These are phyloP conservation scores for Ophiostoma sp. DNA, from an alignment of 2,329 filamentous ascomycete genomes.

Conservation along the genomic window DNA sequence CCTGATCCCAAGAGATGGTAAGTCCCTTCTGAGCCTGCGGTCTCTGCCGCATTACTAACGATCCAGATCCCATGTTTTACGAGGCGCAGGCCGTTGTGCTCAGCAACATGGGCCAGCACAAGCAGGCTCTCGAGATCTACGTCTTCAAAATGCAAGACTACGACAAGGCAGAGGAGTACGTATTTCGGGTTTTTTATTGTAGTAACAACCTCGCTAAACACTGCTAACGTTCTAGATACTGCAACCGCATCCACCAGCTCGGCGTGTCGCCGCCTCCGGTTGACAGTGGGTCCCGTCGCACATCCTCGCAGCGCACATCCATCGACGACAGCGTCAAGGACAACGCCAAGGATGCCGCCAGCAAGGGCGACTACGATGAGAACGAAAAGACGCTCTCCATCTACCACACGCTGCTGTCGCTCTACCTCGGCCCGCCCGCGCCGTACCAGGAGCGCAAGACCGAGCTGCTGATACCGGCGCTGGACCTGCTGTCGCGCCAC, in stretches of 20 bases:
- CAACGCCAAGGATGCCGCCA: slow-evolving; percentile 25
- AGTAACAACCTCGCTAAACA: too few species aligned
- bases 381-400: slow-evolving; percentile 47
- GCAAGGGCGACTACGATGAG: slow-evolving; percentile 37
- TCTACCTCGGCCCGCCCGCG: slow-evolving; percentile 78
- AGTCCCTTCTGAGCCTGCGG: slow-evolving; percentile 28
- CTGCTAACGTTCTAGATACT: slow-evolving; percentile 55
- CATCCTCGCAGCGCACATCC: neutral
- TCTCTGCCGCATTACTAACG: slow-evolving; percentile 20
- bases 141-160: slow-evolving; percentile 90
- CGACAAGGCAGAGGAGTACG: slow-evolving; percentile 84
- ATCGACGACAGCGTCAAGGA: slow-evolving; percentile 37
- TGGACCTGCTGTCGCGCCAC: slow-evolving; percentile 84
- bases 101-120: slow-evolving; percentile 91
- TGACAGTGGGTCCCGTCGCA: neutral
- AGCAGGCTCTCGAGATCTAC: slow-evolving; percentile 93
- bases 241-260: slow-evolving; percentile 68
- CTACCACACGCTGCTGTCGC: slow-evolving; percentile 81
- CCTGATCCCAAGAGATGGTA: slow-evolving; percentile 73
- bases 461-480: slow-evolving; percentile 69
- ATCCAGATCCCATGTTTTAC: slow-evolving; percentile 71
- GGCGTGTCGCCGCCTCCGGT: neutral
- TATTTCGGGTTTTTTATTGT: slow-evolving; percentile 24
- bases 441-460: slow-evolving; percentile 47
- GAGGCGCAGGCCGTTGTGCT: slow-evolving; percentile 86